Base-by-base conservation (phyloP, 1,139 yeast genomes). In the Ogataea hybrid region DNA sequence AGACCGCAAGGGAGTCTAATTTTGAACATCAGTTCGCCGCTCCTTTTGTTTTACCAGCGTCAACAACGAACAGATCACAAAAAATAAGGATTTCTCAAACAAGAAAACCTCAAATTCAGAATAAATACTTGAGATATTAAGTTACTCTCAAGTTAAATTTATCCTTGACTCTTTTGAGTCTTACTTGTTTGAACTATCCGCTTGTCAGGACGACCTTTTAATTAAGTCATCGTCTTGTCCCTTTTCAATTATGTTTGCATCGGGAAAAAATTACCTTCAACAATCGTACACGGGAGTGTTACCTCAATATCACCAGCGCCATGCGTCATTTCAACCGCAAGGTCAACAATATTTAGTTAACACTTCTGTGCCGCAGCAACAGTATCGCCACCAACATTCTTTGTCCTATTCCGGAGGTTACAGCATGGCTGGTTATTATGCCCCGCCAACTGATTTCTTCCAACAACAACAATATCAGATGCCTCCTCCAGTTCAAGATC, bases 131-230 rank as follows among this genome's bases (percentile, higher is more conserved):
- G 54, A 50, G 52, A 40, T 50, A 50, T 50, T 50, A 43, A 41
- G 36, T 50, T 50, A 50, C 44, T 43, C 42, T 46, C 46, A 42
- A 25, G 12, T 33, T 20, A 22, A 7, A 16, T 21, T 22, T 20
- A 12, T 36, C 18, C 23, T 27, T 25, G n/a, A 21, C 23, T 28
- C 35, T 11, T 28, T 27, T 35, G 18, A 28, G 14, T 32, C 30
- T 18, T 14, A 35, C 33, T 27, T 35, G 16, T 35, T 22, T 30
- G 42, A 21, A 20, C 21, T 35, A 28, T 39, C 35, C 35, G 25
- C 28, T 38, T 22, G 32, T 25, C 37, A 36, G 21, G 46, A 48
- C 54, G 54, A 51, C 47, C 54, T 51, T 51, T 51, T 51, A 51
- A 42, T 51, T 51, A 51, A 51, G 54, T 46, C 31, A 40, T 51